A percentile compares a stretch with the other conserved stretches of the same genome.
phyloP scores from a whole-genome alignment of 441 rosid genomes.

The Bruguiera hainesii region DNA sequence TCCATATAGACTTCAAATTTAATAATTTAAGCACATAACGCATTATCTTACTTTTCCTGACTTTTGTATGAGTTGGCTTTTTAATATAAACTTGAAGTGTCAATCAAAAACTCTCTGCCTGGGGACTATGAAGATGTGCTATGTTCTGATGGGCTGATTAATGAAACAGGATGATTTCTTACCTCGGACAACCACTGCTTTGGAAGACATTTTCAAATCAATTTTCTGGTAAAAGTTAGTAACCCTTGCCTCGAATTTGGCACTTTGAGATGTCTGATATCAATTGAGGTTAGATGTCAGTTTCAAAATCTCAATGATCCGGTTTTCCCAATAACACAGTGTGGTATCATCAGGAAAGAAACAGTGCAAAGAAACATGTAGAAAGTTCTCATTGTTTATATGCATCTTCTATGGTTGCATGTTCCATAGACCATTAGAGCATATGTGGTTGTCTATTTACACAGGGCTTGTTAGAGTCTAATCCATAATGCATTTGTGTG shows the following conservation, averaged over 20 bases:
- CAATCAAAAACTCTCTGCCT: not conserved
- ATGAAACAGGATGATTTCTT: constrained; percentile 82
- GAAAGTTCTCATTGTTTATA: not conserved
- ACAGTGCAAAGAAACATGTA: not conserved
- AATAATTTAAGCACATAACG: not conserved
- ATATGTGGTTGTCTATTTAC: not conserved
- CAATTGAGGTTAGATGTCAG: too few species aligned
- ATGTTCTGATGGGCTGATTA: constrained; percentile 22
- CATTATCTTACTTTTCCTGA: not conserved
- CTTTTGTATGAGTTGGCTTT: not conserved
- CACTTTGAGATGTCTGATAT: too few species aligned
- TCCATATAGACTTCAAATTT: not conserved
- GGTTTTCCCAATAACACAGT: too few species aligned
- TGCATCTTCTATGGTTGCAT: not conserved
- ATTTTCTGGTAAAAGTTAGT: constrained; percentile 70
- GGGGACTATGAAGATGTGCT: not conserved
- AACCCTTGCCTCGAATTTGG: not conserved
- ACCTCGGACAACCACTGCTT: constrained; percentile 77
- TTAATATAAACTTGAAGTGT: not conserved
- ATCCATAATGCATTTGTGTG: too few species aligned
- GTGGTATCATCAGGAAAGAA: too few species aligned
- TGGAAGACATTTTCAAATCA: constrained; percentile 79
- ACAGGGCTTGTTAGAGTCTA: not conserved
- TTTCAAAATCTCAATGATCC: too few species aligned
- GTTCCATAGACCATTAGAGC: not conserved